Base-by-base conservation (phyloP, 139 green algal species). In the Edaphochlamys debaryana region DNA sequence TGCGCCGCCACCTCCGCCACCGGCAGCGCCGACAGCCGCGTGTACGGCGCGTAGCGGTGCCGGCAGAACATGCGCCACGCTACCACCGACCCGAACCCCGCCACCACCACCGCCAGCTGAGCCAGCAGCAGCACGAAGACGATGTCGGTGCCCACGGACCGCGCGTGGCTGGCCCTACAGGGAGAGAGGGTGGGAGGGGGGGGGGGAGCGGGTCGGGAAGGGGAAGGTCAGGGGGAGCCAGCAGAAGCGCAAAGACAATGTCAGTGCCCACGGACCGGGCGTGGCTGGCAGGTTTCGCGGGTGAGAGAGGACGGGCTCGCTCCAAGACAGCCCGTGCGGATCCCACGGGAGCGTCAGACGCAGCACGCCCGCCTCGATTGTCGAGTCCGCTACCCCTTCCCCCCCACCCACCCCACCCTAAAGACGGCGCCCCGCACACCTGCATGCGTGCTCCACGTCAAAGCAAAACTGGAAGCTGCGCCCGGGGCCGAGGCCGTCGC, bases 51-150 rank as follows among this genome's bases (percentile, higher is more conserved):
- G 60, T 82, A 73, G 32, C 42, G 62, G 2, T 23, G 32, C 41
- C 64, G 63, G 66, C 67, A 84, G 78, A 66, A 84, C 66, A 76
- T 23, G 48, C 78, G 48, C 78, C 78, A 84, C 23, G 62, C 40
- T 20, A 63, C 50, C 54, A 86, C 79, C 2, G 36, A 73, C n/a
- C 56, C 68, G 6, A 86, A 66, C 4, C 68, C 79, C 23, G 8
- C 41, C 52, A 72, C 29, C 68, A 86, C 5, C 23, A 86, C 30
- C 20, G 37, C 58, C 54, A 86, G 3, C 68, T 79, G 68, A n/a
- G 42, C 38, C 9, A 42, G 50, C 48, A 84, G 45, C 66, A 84
- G 66, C 23, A 25, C 45, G 27, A 77, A 84, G 27, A 84, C 37
- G 17, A 84, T 58, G 11, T 68, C 32, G 13, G 45, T 13, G 3